These are phyloP conservation scores for Barnettozyma botsteinii DNA, from an alignment of 805 yeast genomes.

Conservation along the genomic window DNA sequence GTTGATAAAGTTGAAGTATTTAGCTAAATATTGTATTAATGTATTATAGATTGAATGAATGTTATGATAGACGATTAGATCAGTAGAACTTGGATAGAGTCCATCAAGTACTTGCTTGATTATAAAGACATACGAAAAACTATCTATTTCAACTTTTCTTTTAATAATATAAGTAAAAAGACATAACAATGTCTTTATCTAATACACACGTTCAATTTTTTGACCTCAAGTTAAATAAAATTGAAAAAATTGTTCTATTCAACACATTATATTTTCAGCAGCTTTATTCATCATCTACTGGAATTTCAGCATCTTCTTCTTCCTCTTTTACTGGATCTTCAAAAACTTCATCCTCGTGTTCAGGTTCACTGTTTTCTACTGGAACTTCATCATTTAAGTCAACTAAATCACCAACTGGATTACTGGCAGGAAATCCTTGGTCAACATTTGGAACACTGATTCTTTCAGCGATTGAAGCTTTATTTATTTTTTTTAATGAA, in stretches of 20 bases:
- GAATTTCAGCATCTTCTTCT: conserved; percentile 3
- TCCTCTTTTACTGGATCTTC: conserved; percentile 7
- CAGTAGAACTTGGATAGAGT: too few relatives aligned
- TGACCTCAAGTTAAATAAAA: not conserved
- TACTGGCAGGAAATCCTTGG: conserved; percentile 29
- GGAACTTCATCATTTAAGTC: conserved; percentile 33
- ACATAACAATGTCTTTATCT: not conserved
- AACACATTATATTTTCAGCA: not conserved
- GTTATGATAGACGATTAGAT: too few relatives aligned
- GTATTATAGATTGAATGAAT: too few relatives aligned
- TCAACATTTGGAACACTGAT: conserved; percentile 40
- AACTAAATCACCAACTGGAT: conserved; percentile 28
- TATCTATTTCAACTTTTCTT: not conserved
- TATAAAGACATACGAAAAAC: not conserved
- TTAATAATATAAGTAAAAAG: too few relatives aligned
- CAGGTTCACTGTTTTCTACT: conserved; percentile 23
- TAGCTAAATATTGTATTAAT: conserved; percentile 10
- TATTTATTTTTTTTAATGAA: conserved; percentile 44
- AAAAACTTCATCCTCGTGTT: conserved; percentile 11
- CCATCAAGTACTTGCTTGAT: too few relatives aligned
- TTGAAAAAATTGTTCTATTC: conserved; percentile 4
- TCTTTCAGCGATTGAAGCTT: conserved; percentile 55
- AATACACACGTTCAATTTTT: not conserved
- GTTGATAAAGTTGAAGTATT: conserved; percentile 43
- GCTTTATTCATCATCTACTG: conserved; percentile 6